A percentile compares a stretch with the other conserved stretches of the same genome.
Evolutionary conservation across 1,284 basidiomycete genomes (phyloP).

Genomic region (Xerocomus nothofagi): DNA sequence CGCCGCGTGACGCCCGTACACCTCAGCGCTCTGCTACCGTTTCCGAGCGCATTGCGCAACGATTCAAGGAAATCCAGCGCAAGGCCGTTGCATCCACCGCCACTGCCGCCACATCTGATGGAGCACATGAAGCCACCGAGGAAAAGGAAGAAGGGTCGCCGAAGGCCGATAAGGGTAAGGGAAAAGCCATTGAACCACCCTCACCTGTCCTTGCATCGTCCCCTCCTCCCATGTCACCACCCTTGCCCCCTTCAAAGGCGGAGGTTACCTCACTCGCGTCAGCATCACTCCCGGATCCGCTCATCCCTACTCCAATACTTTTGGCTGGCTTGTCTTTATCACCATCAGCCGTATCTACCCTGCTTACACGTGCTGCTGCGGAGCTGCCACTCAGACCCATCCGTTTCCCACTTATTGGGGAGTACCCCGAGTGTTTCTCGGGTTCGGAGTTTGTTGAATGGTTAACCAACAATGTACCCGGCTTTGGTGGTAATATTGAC

Average conservation of each 20-base stretch:
- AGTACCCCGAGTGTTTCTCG: conserved; percentile 83
- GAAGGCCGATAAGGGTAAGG: conserved; percentile 78
- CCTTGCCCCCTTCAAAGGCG: conserved; percentile 47
- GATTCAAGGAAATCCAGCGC: conserved; percentile 73
- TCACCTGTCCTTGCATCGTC: conserved; percentile 48
- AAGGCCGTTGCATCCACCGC: conserved; percentile 42
- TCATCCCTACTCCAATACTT: conserved; percentile 54
- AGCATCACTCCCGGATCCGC: conserved; percentile 37
- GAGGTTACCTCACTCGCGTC: conserved; percentile 27
- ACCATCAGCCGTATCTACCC: conserved; percentile 60
- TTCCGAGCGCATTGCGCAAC: conserved; percentile 73
- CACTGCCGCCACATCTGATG: conserved; percentile 12
- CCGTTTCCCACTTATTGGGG: conserved; percentile 81
- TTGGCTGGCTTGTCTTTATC: conserved; percentile 73
- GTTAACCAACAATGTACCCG: conserved; percentile 69
- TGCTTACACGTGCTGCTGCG: conserved; percentile 64
- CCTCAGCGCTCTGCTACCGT: conserved; percentile 66
- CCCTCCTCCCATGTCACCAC: conserved; percentile 63
- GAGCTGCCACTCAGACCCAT: conserved; percentile 65
- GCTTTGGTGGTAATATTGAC: conserved; percentile 71
- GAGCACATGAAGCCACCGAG: conserved; percentile 23
- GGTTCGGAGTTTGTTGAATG: conserved; percentile 80
- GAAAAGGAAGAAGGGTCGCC: conserved; percentile 44
- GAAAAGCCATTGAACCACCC: conserved; percentile 53
- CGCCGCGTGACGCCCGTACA: conserved; percentile 54